phyloP scores from a whole-genome alignment of 2,329 filamentous ascomycete species.

The Nothopassalora personata region DNA sequence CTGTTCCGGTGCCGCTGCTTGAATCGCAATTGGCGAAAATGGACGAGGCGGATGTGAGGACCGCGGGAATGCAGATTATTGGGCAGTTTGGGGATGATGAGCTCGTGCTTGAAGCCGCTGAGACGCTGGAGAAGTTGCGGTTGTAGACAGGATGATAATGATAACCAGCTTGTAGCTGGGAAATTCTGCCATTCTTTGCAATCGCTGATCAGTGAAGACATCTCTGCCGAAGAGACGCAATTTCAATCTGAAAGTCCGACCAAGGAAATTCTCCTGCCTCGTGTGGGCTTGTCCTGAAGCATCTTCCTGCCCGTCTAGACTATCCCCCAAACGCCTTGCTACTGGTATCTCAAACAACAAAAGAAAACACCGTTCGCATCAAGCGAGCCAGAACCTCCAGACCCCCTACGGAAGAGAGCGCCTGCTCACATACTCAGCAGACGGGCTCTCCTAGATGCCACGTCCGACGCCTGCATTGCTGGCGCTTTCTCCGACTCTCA shows the following conservation, averaged over 20 bases:
- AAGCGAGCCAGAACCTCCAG: background rate
- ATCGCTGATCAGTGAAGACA: no score
- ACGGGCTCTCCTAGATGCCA: conserved; percentile 7
- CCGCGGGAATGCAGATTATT: conserved; percentile 66
- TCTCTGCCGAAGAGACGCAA: no score
- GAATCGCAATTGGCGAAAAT: conserved; percentile 5
- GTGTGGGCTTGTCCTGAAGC: background rate
- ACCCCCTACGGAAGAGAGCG: background rate
- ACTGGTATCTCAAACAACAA: background rate
- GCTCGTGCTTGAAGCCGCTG: conserved; percentile 56
- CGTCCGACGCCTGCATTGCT: conserved; percentile 26
- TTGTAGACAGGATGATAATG: background rate
- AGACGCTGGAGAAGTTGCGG: conserved; percentile 37
- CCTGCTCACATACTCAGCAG: background rate
- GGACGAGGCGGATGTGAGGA: conserved; percentile 33
- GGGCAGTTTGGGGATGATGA: conserved; percentile 77
- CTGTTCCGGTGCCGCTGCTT: conserved; percentile 59
- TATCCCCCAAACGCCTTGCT: conserved; percentile 4
- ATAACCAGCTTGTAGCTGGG: no score
- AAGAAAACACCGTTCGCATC: background rate
- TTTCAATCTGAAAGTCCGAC: background rate
- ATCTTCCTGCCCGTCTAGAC: background rate
- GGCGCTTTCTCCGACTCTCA: conserved; percentile 35
- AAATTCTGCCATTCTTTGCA: no score
- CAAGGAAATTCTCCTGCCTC: background rate